A percentile compares a stretch with the other conserved stretches of the same genome.
Evolutionary conservation across 164 flowering plant genomes (phyloP).

Genomic region (Houttuynia cordata): DNA sequence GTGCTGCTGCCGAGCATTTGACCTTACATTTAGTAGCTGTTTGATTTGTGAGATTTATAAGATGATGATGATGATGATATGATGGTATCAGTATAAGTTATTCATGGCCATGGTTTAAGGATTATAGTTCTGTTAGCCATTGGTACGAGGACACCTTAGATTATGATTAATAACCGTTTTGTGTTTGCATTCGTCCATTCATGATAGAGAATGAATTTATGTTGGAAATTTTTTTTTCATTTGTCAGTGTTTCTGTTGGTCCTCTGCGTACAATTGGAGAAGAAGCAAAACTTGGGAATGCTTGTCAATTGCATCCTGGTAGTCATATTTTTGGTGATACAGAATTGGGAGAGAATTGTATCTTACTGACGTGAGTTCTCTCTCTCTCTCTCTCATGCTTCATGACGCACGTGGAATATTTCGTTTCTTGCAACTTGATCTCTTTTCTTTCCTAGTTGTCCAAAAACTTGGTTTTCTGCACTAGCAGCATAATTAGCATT

Average conservation of each 20-base stretch:
- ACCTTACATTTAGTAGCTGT: too few species aligned
- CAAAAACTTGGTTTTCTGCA: background rate
- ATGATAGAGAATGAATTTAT: background rate
- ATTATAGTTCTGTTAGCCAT: background rate
- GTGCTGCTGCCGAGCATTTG: too few species aligned
- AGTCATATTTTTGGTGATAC: conserved; percentile 84
- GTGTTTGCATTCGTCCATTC: background rate
- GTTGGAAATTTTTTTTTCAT: background rate
- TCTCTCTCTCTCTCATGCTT: conserved; percentile 1
- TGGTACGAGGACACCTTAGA: background rate
- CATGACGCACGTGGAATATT: background rate
- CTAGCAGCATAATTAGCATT: background rate
- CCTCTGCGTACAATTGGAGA: conserved; percentile 82
- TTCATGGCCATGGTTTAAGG: too few species aligned
- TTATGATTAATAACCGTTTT: background rate
- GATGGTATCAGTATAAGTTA: background rate
- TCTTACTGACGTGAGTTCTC: conserved; percentile 58
- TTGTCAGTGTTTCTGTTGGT: conserved; percentile 58
- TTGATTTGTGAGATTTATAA: too few species aligned
- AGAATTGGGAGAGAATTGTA: conserved; percentile 61
- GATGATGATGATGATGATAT: too few species aligned
- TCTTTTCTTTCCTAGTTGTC: background rate
- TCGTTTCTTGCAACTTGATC: background rate
- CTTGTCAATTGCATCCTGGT: conserved; percentile 58
- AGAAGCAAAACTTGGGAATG: conserved; percentile 57